Evolutionary conservation across 179 eudicot species (phyloP).

Genomic region (Beta macrorhiza): DNA sequence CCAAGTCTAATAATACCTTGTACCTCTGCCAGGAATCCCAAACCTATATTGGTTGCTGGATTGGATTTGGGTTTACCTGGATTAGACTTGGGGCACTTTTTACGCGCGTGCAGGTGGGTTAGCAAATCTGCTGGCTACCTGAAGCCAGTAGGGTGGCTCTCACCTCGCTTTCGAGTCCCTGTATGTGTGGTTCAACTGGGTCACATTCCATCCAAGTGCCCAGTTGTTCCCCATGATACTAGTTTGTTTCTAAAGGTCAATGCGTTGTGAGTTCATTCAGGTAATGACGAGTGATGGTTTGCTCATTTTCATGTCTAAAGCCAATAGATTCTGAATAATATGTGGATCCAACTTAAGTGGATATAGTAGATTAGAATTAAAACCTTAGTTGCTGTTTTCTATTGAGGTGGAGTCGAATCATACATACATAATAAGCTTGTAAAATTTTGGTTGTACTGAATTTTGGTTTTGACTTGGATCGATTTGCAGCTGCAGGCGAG

Average conservation of each 20-base stretch:
- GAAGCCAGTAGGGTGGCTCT: constrained; percentile 25
- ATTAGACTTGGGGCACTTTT: constrained; percentile 19
- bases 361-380: background rate
- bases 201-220: constrained; percentile 5
- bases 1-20: constrained; percentile 2
- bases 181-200: constrained; percentile 25
- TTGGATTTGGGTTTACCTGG: constrained; percentile 29
- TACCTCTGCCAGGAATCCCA: constrained; percentile 33
- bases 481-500: constrained; percentile 23
- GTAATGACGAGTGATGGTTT: background rate
- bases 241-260: constrained; percentile 15
- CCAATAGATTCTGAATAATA: background rate
- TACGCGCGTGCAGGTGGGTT: constrained; percentile 17
- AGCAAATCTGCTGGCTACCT: constrained; percentile 26
- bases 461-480: background rate
- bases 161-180: constrained; percentile 19
- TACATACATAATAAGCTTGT: background rate
- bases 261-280: constrained; percentile 20
- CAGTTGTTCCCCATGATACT: constrained; percentile 18
- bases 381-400: background rate
- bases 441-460: no score
- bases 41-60: constrained; percentile 21
- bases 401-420: background rate
- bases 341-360: background rate
- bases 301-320: background rate